Evolutionary conservation across 192 early-diverging fungal genomes (phyloP).

Genomic region (Pilobolus umbonatus): DNA sequence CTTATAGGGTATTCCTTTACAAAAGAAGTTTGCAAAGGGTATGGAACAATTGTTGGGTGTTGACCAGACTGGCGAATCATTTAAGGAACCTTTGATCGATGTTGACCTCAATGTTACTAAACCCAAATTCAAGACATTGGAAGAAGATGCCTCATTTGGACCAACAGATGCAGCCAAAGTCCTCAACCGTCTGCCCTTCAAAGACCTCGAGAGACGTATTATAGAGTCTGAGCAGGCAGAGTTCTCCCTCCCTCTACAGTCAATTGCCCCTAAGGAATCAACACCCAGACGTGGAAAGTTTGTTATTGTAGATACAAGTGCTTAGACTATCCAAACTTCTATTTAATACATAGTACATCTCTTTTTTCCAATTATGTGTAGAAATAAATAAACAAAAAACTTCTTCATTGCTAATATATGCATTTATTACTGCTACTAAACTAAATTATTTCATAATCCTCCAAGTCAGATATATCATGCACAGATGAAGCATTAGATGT

Average conservation of each 20-base stretch:
- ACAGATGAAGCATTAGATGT: background rate
- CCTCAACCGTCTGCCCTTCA: conserved; percentile 60
- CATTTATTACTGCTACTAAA: conserved; percentile 1
- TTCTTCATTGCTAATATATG: too few species aligned
- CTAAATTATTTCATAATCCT: conserved; percentile 13
- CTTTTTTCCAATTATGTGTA: background rate
- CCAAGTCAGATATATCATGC: conserved; percentile 7
- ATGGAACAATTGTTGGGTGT: conserved; percentile 86
- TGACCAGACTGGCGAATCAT: conserved; percentile 16
- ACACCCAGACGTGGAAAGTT: conserved; percentile 34
- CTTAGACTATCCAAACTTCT: conserved; percentile 11
- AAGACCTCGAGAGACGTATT: conserved; percentile 38
- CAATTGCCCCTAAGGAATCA: conserved; percentile 13
- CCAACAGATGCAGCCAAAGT: conserved; percentile 77
- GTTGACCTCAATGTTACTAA: conserved; percentile 55
- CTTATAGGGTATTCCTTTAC: conserved; percentile 45
- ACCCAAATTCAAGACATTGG: conserved; percentile 78
- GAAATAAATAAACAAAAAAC: conserved; percentile 5
- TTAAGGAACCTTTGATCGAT: conserved; percentile 53
- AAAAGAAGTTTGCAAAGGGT: conserved; percentile 64
- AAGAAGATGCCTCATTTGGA: conserved; percentile 71
- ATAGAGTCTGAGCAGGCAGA: conserved; percentile 17
- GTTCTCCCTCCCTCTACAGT: conserved; percentile 15
- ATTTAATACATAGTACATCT: conserved; percentile 3
- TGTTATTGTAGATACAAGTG: conserved; percentile 39